Percentiles rank a stretch among this genome's conserved stretches.
phyloP scores from a whole-genome alignment of 1,139 yeast genomes.

The Debaryomyces psychrophilus region DNA sequence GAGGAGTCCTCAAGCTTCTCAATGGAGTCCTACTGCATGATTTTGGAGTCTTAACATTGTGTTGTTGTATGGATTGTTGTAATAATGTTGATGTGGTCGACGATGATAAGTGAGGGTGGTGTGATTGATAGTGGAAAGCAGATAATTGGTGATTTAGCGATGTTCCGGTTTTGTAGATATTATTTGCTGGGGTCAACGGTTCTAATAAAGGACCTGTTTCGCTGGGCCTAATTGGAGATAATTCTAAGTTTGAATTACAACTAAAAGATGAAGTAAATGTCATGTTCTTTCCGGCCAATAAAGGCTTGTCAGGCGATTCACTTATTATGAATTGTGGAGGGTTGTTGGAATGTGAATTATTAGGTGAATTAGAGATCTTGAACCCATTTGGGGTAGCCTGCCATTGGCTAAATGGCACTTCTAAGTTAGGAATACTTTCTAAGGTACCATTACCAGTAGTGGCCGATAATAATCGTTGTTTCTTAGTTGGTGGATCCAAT shows the following conservation, averaged over 20 bases:
- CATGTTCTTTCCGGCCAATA: slow-evolving; percentile 47
- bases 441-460: slow-evolving; percentile 16
- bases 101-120: slow-evolving; percentile 7
- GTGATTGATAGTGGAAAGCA: slow-evolving; percentile 8
- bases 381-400: slow-evolving; percentile 11
- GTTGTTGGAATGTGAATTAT: slow-evolving; percentile 14
- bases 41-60: slow-evolving; percentile 30
- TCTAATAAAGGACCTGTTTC: slow-evolving; percentile 68
- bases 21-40: slow-evolving; percentile 43
- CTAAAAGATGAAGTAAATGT: slow-evolving; percentile 64
- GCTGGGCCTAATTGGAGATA: slow-evolving; percentile 58
- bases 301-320: slow-evolving; percentile 45
- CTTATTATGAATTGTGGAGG: slow-evolving; percentile 34
- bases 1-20: slow-evolving; percentile 44
- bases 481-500: slow-evolving; percentile 21
- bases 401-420: slow-evolving; percentile 34
- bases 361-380: slow-evolving; percentile 12
- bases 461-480: slow-evolving; percentile 15
- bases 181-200: slow-evolving; percentile 54
- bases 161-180: slow-evolving; percentile 14
- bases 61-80: slow-evolving; percentile 11
- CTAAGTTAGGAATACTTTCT: slow-evolving; percentile 36
- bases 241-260: slow-evolving; percentile 63
- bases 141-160: slow-evolving; percentile 12
- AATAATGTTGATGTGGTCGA: slow-evolving; percentile 13